Percentiles rank a stretch among this genome's conserved stretches.
Conservation (phyloP, 208 protist species). For the Trypanosomatidae sp. region DNA sequence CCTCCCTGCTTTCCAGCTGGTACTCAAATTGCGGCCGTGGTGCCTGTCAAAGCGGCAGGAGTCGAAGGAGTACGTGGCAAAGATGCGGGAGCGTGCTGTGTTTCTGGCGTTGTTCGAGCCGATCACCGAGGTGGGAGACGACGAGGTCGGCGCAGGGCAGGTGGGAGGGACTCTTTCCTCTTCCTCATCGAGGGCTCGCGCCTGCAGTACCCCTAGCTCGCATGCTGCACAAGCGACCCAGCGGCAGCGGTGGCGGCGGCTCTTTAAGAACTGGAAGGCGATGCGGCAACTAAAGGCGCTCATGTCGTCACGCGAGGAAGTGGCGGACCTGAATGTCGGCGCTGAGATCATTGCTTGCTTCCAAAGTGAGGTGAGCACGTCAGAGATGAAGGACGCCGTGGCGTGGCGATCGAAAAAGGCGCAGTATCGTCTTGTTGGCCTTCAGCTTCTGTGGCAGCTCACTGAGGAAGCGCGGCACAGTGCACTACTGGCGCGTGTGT, state of each 20-base stretch:
- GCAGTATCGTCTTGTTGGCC: conserved; percentile 68
- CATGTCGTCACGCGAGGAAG: conserved; percentile 59
- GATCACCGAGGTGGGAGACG: conserved; percentile 16
- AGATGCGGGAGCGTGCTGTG: conserved; percentile 57
- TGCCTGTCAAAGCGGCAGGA: conserved; percentile 81
- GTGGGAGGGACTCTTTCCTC: background rate
- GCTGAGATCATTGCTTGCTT: conserved; percentile 70
- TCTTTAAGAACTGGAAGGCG: conserved; percentile 86
- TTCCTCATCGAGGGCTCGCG: background rate
- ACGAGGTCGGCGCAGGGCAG: conserved; percentile 3
- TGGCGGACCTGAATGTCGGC: conserved; percentile 30
- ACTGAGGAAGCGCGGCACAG: conserved; percentile 72
- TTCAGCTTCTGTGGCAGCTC: conserved; percentile 73
- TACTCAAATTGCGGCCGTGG: conserved; percentile 76
- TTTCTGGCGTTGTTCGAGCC: conserved; percentile 87
- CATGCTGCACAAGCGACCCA: conserved; percentile 27
- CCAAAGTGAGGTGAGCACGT: conserved; percentile 53
- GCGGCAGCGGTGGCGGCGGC: conserved; percentile 69
- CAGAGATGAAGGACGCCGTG: conserved; percentile 55
- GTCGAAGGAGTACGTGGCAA: conserved; percentile 43
- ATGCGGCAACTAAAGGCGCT: conserved; percentile 72
- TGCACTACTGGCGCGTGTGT: conserved; percentile 43
- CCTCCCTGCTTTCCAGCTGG: conserved; percentile 55
- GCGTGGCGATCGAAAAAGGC: conserved; percentile 57
- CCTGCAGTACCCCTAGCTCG: conserved; percentile 1